Base-by-base conservation (phyloP, 208 protist species). In the Wallacemonas collosoma region DNA sequence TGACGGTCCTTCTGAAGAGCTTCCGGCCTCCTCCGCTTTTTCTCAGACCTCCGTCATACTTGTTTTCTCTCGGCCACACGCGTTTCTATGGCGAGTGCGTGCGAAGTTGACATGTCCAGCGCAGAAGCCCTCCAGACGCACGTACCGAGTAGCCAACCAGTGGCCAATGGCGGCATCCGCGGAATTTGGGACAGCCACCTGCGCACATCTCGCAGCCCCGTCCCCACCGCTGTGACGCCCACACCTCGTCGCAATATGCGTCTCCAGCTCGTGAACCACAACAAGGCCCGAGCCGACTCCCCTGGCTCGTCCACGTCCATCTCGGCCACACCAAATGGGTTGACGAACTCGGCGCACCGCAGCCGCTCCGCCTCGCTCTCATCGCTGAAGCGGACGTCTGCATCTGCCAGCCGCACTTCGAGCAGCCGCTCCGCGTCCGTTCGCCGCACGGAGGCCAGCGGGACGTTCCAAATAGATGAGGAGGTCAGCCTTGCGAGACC, bases 181-280 rank as follows among this genome's bases (percentile, higher is more conserved):
- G 62, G 62, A 54, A 15, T 82, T 39, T 82, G 77, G 73, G 64
- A 77, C 48, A 79, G 73, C 40, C 68, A 72, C 36, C 67, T 89
- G 43, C 80, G 74, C 40, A 62, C 15, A 38, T 55, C 72, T 7
- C 63, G 71, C n/a, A 14, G 0, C 64, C 1, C 51, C 9, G 11
- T 7, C 26, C 8, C 38, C 8, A 54, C 54, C 54, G 40, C 68
- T 36, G 7, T 39, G 14, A 63, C 68, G 8, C 68, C 68, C 2
- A 63, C 53, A 6, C 50, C 53, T 3, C 55, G 53, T 36, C 51
- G 50, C 9, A 50, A 7, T 4, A 26, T 60, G 9, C 60, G 60
- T 5, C 7, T 65, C 6, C 60, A 65, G 15, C 7, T 65, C 14
- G 35, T 41, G 41, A 36, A 15, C 43, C 4, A 12, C 9, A 3